phyloP scores from a whole-genome alignment of 805 yeast species.

The Zygoascus flipseniorum region DNA sequence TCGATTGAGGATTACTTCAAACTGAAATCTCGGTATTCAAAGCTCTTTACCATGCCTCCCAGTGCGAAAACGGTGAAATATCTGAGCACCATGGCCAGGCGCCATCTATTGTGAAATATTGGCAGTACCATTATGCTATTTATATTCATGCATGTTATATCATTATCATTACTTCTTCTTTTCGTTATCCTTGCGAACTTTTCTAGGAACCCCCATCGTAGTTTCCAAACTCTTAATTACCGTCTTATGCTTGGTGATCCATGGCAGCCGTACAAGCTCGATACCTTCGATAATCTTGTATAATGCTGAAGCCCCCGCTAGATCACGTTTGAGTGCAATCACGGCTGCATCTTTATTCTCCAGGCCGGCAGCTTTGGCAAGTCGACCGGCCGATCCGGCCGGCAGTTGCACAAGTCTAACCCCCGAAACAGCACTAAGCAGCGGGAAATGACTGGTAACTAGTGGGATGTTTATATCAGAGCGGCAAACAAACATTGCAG shows the following conservation, averaged over 20 bases:
- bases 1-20: background rate
- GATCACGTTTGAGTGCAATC: background rate
- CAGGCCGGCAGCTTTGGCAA: slow-evolving; percentile 5
- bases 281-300: background rate
- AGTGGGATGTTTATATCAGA: slow-evolving; percentile 13
- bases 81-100: background rate
- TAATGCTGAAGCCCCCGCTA: background rate
- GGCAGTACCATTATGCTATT: background rate
- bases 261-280: slow-evolving; percentile 3
- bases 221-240: slow-evolving; percentile 4
- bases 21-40: background rate
- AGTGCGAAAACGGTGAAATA: background rate
- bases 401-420: slow-evolving; percentile 15
- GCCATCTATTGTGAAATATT: background rate
- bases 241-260: slow-evolving; percentile 4
- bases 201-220: background rate
- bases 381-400: slow-evolving; percentile 9
- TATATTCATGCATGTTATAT: background rate
- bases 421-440: slow-evolving; percentile 11
- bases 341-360: background rate
- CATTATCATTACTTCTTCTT: background rate
- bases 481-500: slow-evolving; percentile 14
- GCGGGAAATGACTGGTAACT: slow-evolving; percentile 14
- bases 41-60: background rate
- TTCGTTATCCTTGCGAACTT: background rate